Base-by-base conservation (phyloP, 139 green algal genomes). In the Chlamydomonas sp. region DNA sequence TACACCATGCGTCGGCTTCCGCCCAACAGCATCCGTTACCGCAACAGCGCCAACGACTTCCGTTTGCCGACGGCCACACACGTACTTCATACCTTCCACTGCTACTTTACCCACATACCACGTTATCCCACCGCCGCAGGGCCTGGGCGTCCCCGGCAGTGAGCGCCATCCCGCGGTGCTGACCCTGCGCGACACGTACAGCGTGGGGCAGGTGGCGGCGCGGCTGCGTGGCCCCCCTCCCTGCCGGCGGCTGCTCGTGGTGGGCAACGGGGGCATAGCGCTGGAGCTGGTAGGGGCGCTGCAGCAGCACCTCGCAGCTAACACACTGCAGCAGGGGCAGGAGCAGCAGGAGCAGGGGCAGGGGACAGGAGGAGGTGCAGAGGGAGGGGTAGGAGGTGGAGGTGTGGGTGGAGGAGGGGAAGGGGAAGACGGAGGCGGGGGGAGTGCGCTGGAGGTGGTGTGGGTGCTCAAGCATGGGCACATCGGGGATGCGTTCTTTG, bases 181-280 rank as follows among this genome's bases (percentile, higher is more conserved):
- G 31, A 93, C 91, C 0, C 86, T 98, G 49, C 87, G 96, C 2
- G 96, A 98, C 93, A 94, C 91, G 10, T 89, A 97, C 84, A 97
- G 92, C 73, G 90, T 98, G 7, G 61, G 90, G 73, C 85, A 74
- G 66, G 2, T 68, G 1, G 4, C 57, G 57, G 20, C 6, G 73
- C 59, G 31, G 71, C 5, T 6, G 9, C 67, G 75, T 3, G 77
- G 58, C 66, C 9, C 16, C 1, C 58, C 2, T 2, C 58, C 10
- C 80, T 69, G 69, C 58, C 64, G 80, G 75, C 82, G 87, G 3
- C 88, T 97, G 60, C 83, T 96, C 31, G 78, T 99, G 59, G 95
- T 96, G 6, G 96, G 96, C 79, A 99, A 99, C 89, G 96, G 96
- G 7, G 96, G 95, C 88, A 98, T 99, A 20, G 96, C 96, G 0